These are phyloP conservation scores for Lepiota brunneoincarnata DNA, from an alignment of 768 basidiomycete genomes.

Conservation along the genomic window DNA sequence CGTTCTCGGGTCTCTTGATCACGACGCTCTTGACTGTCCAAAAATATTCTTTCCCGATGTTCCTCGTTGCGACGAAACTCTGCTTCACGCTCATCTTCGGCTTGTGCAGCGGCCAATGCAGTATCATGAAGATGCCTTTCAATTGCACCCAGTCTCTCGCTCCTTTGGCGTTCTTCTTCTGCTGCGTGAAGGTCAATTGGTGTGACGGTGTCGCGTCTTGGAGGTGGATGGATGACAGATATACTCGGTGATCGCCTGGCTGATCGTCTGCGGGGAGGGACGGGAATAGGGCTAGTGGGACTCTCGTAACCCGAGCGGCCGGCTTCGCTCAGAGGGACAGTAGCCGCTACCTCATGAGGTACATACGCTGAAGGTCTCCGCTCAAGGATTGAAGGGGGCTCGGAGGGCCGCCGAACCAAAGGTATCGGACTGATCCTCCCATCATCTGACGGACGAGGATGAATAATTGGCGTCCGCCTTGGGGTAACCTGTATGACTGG, in stretches of 20 bases:
- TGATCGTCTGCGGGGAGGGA: conserved; percentile 2
- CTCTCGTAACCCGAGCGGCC: background rate
- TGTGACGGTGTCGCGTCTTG: conserved; percentile 30
- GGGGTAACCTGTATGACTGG: conserved; percentile 2
- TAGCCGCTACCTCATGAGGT: conserved; percentile 13
- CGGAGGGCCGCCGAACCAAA: background rate
- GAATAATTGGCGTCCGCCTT: background rate
- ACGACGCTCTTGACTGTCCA: conserved; percentile 56
- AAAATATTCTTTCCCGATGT: conserved; percentile 58
- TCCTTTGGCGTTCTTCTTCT: conserved; percentile 48
- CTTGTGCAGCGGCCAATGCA: conserved; percentile 48
- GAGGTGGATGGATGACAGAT: conserved; percentile 10
- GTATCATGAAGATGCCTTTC: conserved; percentile 49
- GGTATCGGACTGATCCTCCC: background rate
- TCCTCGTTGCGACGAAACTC: conserved; percentile 68
- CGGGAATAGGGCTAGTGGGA: conserved; percentile 9
- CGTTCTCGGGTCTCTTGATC: conserved; percentile 53
- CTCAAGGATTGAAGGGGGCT: background rate
- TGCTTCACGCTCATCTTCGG: conserved; percentile 61
- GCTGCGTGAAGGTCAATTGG: conserved; percentile 39
- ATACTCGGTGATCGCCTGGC: conserved; percentile 7
- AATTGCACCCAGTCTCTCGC: conserved; percentile 55
- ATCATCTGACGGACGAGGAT: background rate
- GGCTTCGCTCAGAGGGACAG: conserved; percentile 13
- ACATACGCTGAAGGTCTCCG: background rate